Conservation (phyloP, 257 asterid genomes). For the Solanum appendiculatum region DNA sequence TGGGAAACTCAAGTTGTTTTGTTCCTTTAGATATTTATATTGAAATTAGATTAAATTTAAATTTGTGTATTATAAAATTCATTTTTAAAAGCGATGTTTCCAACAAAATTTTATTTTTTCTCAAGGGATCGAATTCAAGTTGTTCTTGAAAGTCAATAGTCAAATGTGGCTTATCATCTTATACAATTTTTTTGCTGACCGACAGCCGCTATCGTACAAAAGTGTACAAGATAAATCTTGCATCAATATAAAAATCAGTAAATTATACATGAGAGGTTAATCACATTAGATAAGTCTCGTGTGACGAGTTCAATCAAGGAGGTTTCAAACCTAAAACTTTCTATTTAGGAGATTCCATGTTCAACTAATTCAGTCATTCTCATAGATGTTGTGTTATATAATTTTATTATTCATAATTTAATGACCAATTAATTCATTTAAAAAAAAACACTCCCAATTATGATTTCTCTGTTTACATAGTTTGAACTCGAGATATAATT, state of each 20-base stretch:
- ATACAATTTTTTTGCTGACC: no score
- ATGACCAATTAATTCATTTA: no score
- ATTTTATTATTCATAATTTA: background rate
- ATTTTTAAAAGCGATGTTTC: background rate
- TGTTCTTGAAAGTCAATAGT: no score
- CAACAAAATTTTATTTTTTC: no score
- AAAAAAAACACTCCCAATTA: background rate
- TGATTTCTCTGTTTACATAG: no score
- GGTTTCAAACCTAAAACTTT: background rate
- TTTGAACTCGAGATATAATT: background rate
- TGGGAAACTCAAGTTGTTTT: background rate
- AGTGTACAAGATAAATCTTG: background rate
- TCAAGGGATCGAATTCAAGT: background rate
- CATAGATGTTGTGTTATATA: background rate
- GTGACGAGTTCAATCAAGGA: background rate
- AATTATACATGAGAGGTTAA: background rate
- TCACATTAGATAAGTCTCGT: background rate
- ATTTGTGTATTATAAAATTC: background rate
- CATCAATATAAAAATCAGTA: background rate
- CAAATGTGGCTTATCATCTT: no score
- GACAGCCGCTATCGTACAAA: background rate
- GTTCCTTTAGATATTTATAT: background rate
- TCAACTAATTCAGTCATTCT: background rate
- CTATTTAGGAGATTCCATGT: background rate
- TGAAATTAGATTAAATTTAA: background rate